phyloP scores from a whole-genome alignment of 2,329 filamentous ascomycete species.

The Phyllosticta paracitricarpa region DNA sequence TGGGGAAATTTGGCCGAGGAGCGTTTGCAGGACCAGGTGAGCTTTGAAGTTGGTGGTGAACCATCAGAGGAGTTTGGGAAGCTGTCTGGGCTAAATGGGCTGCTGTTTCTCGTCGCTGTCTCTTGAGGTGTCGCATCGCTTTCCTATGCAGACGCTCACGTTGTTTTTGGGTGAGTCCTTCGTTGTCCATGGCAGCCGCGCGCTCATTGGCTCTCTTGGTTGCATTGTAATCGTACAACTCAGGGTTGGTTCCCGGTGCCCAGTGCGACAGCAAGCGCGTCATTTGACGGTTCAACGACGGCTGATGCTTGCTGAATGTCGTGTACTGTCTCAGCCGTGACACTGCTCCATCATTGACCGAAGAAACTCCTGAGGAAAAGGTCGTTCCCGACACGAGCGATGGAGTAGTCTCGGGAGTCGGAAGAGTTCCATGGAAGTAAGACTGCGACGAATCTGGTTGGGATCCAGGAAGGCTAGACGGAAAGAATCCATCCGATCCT shows the following conservation, averaged over 20 bases:
- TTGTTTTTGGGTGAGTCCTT: slow-evolving; percentile 26
- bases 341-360: slow-evolving; percentile 13
- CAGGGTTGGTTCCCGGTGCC: slow-evolving; percentile 28
- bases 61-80: slow-evolving; percentile 9
- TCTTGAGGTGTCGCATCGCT: slow-evolving; percentile 30
- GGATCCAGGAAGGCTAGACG: slow-evolving; percentile 12
- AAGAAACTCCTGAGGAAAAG: not conserved
- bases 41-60: slow-evolving; percentile 12
- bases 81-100: not conserved
- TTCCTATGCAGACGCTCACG: slow-evolving; percentile 27
- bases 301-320: slow-evolving; percentile 20
- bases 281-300: slow-evolving; percentile 22
- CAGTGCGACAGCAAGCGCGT: slow-evolving; percentile 33
- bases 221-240: slow-evolving; percentile 31
- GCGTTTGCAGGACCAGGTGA: slow-evolving; percentile 7
- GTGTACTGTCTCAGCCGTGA: slow-evolving; percentile 29
- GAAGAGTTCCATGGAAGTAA: slow-evolving; percentile 5
- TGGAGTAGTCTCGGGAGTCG: slow-evolving; percentile 15
- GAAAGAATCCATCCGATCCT: slow-evolving; percentile 7
- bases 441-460: slow-evolving; percentile 4
- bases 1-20: slow-evolving; percentile 1
- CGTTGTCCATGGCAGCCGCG: slow-evolving; percentile 21
- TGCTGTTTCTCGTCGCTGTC: slow-evolving; percentile 31
- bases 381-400: slow-evolving; percentile 12
- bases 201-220: slow-evolving; percentile 19